Conservation (phyloP, 1,284 basidiomycete species). For the Ganoderma lingzhi region DNA sequence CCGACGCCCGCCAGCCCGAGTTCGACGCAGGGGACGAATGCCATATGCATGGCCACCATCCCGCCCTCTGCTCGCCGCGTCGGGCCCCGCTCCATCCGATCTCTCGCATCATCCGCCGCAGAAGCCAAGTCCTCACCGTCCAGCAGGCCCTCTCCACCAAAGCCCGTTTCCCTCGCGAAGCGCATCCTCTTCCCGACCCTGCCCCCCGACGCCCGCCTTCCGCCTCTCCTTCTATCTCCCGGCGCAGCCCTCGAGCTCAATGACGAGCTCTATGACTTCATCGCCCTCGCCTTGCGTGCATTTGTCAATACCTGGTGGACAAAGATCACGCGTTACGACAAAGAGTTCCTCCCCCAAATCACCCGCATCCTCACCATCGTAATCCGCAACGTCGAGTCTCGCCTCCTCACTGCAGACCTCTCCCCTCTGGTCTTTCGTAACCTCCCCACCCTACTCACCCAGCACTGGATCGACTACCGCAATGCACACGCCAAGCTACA, state of each 20-base stretch:
- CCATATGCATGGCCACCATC: slow-evolving; percentile 35
- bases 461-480: slow-evolving; percentile 80
- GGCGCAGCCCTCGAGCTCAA: slow-evolving; percentile 61
- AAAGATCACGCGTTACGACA: slow-evolving; percentile 82
- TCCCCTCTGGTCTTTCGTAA: slow-evolving; percentile 65
- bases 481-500: slow-evolving; percentile 65
- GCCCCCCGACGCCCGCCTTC: slow-evolving; percentile 54
- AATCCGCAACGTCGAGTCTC: slow-evolving; percentile 65
- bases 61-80: slow-evolving; percentile 34
- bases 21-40: background rate
- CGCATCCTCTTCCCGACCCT: slow-evolving; percentile 76
- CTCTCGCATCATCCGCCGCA: slow-evolving; percentile 40
- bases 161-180: slow-evolving; percentile 56
- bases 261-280: slow-evolving; percentile 77
- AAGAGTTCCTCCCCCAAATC: slow-evolving; percentile 79
- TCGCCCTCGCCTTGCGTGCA: slow-evolving; percentile 79
- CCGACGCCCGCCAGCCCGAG: slow-evolving; percentile 2
- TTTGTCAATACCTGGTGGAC: slow-evolving; percentile 86
- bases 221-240: slow-evolving; percentile 58
- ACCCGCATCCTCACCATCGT: slow-evolving; percentile 65
- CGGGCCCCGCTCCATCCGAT: slow-evolving; percentile 40
- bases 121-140: slow-evolving; percentile 34
- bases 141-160: slow-evolving; percentile 32
- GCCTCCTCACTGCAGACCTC: slow-evolving; percentile 63
- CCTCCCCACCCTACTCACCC: slow-evolving; percentile 68